Evolutionary conservation across 2,329 filamentous ascomycete species (phyloP).

Genomic region (Clonostachys rosea): DNA sequence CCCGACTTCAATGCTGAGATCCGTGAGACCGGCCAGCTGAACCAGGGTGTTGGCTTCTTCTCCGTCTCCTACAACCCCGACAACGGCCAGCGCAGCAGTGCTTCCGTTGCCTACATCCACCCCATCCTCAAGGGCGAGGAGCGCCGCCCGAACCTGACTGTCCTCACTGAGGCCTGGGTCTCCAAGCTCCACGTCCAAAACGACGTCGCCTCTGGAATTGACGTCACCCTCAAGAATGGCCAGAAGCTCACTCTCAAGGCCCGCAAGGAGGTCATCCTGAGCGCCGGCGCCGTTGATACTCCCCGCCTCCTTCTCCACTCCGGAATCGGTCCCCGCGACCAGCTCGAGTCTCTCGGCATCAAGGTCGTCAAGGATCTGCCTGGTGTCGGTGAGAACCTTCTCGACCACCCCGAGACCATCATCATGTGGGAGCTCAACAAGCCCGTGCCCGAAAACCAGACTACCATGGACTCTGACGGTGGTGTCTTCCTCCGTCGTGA

Average conservation of each 20-base stretch:
- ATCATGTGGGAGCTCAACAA: constrained; percentile 75
- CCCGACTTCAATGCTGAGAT: constrained; percentile 87
- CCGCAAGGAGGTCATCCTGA: constrained; percentile 73
- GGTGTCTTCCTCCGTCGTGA: constrained; percentile 85
- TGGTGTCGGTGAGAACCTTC: constrained; percentile 56
- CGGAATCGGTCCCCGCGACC: constrained; percentile 48
- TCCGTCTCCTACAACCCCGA: constrained; percentile 89
- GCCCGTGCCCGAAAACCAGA: constrained; percentile 71
- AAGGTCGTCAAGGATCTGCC: constrained; percentile 51
- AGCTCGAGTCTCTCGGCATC: constrained; percentile 49
- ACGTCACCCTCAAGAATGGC: constrained; percentile 55
- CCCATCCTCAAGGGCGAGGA: constrained; percentile 82
- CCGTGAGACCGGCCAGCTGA: constrained; percentile 64
- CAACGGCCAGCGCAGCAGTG: constrained; percentile 76
- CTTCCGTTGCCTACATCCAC: constrained; percentile 89
- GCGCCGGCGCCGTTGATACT: constrained; percentile 77
- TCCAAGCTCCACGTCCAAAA: constrained; percentile 70
- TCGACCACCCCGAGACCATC: constrained; percentile 57
- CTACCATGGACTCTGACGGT: constrained; percentile 87
- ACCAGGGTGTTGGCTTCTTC: constrained; percentile 82
- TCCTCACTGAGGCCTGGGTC: constrained; percentile 86
- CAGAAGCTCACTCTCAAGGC: constrained; percentile 52
- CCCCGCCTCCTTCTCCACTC: constrained; percentile 61
- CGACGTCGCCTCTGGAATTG: constrained; percentile 68
- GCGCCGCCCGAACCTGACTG: constrained; percentile 75